Evolutionary conservation across 495 filamentous ascomycete species (phyloP), one percentile per base, ranked within the genome.

Genomic region (Aspergillus cristatus): DNA sequence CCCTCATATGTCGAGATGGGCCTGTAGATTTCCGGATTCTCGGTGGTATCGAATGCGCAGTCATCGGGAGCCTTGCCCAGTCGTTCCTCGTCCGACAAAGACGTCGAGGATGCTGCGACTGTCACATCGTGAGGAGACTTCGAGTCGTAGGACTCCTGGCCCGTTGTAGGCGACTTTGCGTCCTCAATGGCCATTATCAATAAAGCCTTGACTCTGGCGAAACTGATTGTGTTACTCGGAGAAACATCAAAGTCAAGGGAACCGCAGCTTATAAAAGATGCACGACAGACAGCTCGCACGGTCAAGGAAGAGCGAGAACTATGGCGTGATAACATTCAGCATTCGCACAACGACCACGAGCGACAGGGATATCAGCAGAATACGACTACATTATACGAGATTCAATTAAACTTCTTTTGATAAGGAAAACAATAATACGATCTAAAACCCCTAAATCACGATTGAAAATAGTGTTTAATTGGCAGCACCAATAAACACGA

Each of bases 1-100:
- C 81, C 79, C 57, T 85, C 81, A 55, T 82, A 84, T 6, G 55
- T 55, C 1, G 71, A 63, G 28, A 79, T 75, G 3, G 81, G 81
- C 35, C 69, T 68, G 46, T 79, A 81, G 46, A 63, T 65, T 1
- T 60, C 50, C 3, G 56, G 52, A 30, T 69, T 62, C 26, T 67
- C 65, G 0, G 57, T 59, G 1, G 56, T 47, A 30, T 65, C 65
- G 40, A 69, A 69, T 3, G 63, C 50, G 28, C 49, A 47, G 17
- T 51, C 49, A 15, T 55, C 48, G 4, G 43, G 15, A 12, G 43
- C 17, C 40, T 54, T 53, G 7, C 42, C 36, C 3, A 24, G 22
- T n/a, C 43, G 45, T 7, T 44, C 50, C 4, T 37, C 31, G 6
- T 47, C 40, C 10, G 42, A 33, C 3, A 55, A 36, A 1, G 51